phyloP scores from a whole-genome alignment of 352 stramenopile species.

The Pythium apleroticum region DNA sequence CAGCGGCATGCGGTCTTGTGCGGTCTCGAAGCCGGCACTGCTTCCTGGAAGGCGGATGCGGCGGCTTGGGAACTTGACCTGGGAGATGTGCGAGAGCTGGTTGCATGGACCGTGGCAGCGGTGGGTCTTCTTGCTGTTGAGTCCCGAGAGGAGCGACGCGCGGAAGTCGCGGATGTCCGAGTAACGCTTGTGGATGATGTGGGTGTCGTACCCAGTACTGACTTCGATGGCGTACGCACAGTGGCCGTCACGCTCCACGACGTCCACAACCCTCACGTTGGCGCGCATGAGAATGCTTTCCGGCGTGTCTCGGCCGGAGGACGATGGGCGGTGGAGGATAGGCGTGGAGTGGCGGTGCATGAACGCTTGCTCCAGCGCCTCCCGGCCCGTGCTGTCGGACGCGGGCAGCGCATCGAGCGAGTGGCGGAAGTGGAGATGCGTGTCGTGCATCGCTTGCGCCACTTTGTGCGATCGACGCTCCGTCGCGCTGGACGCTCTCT shows the following conservation, averaged over 20 bases:
- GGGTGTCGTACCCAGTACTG: slow-evolving; percentile 45
- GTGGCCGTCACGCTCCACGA: slow-evolving; percentile 36
- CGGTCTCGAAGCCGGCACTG: slow-evolving; percentile 30
- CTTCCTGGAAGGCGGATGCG: slow-evolving; percentile 30
- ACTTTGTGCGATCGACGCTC: not conserved
- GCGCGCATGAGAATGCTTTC: slow-evolving; percentile 5
- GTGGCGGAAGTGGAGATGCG: slow-evolving; percentile 10
- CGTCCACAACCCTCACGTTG: slow-evolving; percentile 44
- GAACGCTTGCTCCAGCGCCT: not conserved
- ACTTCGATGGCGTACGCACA: slow-evolving; percentile 56
- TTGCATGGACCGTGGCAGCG: slow-evolving; percentile 30
- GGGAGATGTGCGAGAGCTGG: slow-evolving; percentile 33
- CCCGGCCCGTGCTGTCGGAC: not conserved
- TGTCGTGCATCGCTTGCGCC: not conserved
- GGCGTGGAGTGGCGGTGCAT: slow-evolving; percentile 12
- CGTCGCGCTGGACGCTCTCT: not conserved
- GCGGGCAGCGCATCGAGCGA: slow-evolving; percentile 11
- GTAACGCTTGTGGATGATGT: slow-evolving; percentile 57
- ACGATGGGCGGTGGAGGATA: not conserved
- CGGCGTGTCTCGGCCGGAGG: not conserved
- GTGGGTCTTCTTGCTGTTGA: not conserved
- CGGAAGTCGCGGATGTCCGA: slow-evolving; percentile 63
- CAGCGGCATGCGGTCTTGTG: slow-evolving; percentile 32
- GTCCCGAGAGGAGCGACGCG: slow-evolving; percentile 32
- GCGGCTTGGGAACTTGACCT: slow-evolving; percentile 50